Conservation (phyloP, 2,329 filamentous ascomycete genomes). For the Ophiocordyceps camponoti-saundersi region DNA sequence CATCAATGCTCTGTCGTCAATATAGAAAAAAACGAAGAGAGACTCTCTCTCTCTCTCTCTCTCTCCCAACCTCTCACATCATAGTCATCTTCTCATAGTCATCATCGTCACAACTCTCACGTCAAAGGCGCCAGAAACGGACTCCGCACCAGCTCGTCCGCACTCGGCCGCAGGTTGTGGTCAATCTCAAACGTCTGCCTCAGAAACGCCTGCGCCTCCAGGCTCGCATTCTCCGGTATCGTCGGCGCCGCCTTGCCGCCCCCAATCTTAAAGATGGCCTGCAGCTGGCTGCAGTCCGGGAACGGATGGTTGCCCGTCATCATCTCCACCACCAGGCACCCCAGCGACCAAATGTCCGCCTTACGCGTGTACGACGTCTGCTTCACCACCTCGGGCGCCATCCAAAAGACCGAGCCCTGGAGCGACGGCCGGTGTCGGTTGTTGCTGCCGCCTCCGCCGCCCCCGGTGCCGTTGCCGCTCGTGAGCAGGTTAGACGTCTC, state of each 20-base stretch:
- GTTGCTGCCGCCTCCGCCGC: constrained; percentile 30
- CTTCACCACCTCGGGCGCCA: constrained; percentile 96
- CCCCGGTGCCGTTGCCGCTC: constrained; percentile 28
- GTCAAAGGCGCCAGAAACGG: constrained; percentile 64
- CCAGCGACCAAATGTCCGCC: constrained; percentile 96
- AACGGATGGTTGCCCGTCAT: constrained; percentile 94
- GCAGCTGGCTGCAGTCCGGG: constrained; percentile 89
- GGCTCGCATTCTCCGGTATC: constrained; percentile 71
- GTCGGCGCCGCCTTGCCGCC: constrained; percentile 74
- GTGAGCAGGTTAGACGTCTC: constrained; percentile 75
- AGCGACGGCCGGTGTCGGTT: constrained; percentile 61
- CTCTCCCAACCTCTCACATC: too few relatives aligned
- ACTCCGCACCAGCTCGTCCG: constrained; percentile 75
- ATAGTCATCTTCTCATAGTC: too few relatives aligned
- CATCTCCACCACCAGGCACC: constrained; percentile 96
- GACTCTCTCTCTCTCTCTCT: too few relatives aligned
- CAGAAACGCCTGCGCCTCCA: constrained; percentile 71
- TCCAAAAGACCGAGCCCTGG: constrained; percentile 98
- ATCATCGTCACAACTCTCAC: constrained; percentile 4
- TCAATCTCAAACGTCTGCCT: constrained; percentile 89
- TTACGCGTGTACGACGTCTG: constrained; percentile 97
- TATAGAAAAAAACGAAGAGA: neutral
- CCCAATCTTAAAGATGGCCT: constrained; percentile 97
- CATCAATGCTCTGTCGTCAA: too few relatives aligned
- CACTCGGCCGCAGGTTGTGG: constrained; percentile 78